Percentiles rank a stretch among this genome's conserved stretches.
Conservation (phyloP, 192 early-diverging fungal genomes). For the Helicostylum pulchrum region DNA sequence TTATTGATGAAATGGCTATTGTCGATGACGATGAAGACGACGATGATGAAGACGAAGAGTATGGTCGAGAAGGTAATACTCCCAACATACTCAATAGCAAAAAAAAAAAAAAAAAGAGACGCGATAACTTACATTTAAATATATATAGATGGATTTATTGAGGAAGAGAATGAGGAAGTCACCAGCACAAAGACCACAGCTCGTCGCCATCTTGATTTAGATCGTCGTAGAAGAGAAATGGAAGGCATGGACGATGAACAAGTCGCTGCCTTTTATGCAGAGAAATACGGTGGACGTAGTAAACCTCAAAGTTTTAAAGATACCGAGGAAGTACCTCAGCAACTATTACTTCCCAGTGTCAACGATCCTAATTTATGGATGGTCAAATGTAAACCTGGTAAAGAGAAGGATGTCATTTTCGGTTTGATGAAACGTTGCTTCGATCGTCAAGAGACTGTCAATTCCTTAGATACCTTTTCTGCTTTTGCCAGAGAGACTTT, state of each 20-base stretch:
- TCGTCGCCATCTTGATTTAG: constrained; percentile 67
- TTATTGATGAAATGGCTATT: constrained; percentile 64
- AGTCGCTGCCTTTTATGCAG: constrained; percentile 69
- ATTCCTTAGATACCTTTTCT: constrained; percentile 72
- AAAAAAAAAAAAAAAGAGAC: neutral
- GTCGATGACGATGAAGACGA: constrained; percentile 71
- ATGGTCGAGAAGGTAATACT: constrained; percentile 45
- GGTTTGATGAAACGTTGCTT: constrained; percentile 73
- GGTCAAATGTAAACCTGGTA: constrained; percentile 78
- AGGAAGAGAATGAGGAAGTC: constrained; percentile 62
- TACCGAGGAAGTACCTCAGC: constrained; percentile 66
- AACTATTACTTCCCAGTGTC: constrained; percentile 79
- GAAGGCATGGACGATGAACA: constrained; percentile 82
- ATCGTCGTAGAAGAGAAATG: constrained; percentile 59
- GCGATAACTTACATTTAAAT: neutral
- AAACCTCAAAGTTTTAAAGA: constrained; percentile 43
- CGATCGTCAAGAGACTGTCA: constrained; percentile 58
- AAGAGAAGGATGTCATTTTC: constrained; percentile 85
- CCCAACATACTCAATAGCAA: neutral
- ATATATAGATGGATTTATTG: constrained; percentile 63
- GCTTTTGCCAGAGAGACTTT: constrained; percentile 81
- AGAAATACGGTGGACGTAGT: constrained; percentile 68
- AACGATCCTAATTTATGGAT: constrained; percentile 92
- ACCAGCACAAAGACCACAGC: constrained; percentile 54
- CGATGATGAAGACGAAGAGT: constrained; percentile 66